Conservation (phyloP, 129 eudicot genomes). For the Erigeron canadensis region DNA sequence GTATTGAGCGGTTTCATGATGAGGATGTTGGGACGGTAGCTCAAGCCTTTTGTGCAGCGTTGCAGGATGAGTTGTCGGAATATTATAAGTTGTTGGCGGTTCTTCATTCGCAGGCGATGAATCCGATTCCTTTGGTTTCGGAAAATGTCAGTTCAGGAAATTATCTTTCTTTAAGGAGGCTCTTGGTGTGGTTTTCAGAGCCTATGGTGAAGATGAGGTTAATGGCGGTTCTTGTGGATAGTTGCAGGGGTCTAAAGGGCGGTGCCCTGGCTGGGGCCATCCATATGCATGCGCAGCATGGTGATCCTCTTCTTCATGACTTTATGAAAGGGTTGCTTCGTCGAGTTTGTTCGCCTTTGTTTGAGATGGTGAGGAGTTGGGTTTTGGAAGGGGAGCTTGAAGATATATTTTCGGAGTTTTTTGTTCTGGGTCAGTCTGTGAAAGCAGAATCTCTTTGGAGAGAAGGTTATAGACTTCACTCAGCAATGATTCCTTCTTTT, state of each 20-base stretch:
- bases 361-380: conserved; percentile 99
- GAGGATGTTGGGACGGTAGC: conserved; percentile 95
- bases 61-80: conserved; percentile 91
- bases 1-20: conserved; percentile 65
- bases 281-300: conserved; percentile 98
- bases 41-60: conserved; percentile 96
- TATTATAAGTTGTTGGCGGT: conserved; percentile 87
- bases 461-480: conserved; percentile 85
- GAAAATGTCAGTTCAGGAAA: conserved; percentile 66
- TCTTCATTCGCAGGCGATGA: conserved; percentile 82
- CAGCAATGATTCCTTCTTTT: conserved; percentile 96
- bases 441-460: conserved; percentile 96
- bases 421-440: conserved; percentile 85
- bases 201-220: conserved; percentile 95
- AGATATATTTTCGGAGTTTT: conserved; percentile 88
- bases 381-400: conserved; percentile 99
- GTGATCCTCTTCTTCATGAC: conserved; percentile 92
- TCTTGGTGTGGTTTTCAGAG: conserved; percentile 91
- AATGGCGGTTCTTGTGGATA: conserved; percentile 93
- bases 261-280: conserved; percentile 98
- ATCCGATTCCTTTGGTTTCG: conserved; percentile 81
- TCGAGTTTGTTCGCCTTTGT: conserved; percentile 91
- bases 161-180: conserved; percentile 84
- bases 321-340: conserved; percentile 89
- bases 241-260: conserved; percentile 78